Evolutionary conservation across 148 eudicot species (phyloP).

Genomic region (Fagopyrum esculentum): DNA sequence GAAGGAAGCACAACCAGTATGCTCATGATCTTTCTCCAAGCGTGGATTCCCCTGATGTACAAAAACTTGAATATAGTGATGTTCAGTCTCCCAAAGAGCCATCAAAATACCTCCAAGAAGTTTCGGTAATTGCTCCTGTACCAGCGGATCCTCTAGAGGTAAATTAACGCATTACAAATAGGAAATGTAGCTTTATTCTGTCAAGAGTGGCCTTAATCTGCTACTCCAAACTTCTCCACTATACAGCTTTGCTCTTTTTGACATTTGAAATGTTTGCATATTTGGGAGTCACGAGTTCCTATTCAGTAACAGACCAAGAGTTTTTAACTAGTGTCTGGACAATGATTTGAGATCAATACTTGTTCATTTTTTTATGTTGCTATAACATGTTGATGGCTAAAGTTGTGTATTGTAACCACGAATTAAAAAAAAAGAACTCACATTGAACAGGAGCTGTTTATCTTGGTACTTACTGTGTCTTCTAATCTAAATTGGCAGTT

Average conservation of each 20-base stretch:
- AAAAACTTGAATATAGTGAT: slow-evolving; percentile 32
- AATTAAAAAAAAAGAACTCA: not conserved
- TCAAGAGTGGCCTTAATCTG: not conserved
- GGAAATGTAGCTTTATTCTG: not conserved
- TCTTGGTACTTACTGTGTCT: not conserved
- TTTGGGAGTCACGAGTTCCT: not conserved
- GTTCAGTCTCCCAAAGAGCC: slow-evolving; percentile 20
- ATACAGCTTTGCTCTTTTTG: slow-evolving; percentile 3
- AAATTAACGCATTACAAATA: slow-evolving; percentile 15
- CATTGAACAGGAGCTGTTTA: not conserved
- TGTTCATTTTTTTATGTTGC: not conserved
- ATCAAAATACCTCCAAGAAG: slow-evolving; percentile 31
- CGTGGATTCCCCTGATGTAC: slow-evolving; percentile 29
- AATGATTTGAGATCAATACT: not conserved
- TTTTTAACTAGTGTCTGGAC: not conserved
- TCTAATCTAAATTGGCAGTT: slow-evolving; percentile 36
- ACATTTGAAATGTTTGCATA: not conserved
- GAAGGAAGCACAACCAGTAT: slow-evolving; percentile 45
- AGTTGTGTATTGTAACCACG: not conserved
- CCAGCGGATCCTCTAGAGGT: slow-evolving; percentile 80
- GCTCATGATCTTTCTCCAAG: slow-evolving; percentile 24
- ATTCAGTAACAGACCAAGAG: not conserved
- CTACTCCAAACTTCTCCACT: not conserved
- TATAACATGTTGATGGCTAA: not conserved
- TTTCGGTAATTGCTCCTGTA: slow-evolving; percentile 43